Evolutionary conservation across 176 grass and related monocot species (phyloP).

Genomic region (maize (Zea mays)): DNA sequence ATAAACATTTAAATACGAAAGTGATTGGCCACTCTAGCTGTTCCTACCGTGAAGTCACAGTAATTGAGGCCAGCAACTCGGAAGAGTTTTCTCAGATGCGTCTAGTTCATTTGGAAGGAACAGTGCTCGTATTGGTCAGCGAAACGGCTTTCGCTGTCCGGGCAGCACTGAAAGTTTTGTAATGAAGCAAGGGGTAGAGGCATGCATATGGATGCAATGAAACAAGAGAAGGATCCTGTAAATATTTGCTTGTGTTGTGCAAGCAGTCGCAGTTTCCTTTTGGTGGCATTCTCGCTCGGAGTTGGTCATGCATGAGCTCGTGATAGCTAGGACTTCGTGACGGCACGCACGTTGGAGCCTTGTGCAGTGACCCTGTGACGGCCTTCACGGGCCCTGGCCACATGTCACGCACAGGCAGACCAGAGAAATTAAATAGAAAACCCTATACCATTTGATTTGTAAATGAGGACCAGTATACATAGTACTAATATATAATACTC

Average conservation of each 20-base stretch:
- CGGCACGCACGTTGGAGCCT: not conserved
- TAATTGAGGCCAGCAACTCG: slow-evolving; percentile 11
- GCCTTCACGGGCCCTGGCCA: slow-evolving; percentile 14
- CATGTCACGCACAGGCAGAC: slow-evolving; percentile 9
- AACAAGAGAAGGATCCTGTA: not conserved
- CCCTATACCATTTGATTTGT: slow-evolving; percentile 5
- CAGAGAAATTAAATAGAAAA: not conserved
- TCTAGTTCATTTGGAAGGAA: slow-evolving; percentile 5
- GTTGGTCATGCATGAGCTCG: not conserved
- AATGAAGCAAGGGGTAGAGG: not conserved
- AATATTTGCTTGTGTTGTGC: too few relatives aligned
- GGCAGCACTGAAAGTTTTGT: not conserved
- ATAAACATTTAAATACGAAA: slow-evolving; percentile 23
- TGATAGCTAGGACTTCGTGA: not conserved
- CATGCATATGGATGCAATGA: not conserved
- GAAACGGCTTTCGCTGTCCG: not conserved
- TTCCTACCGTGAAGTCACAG: not conserved
- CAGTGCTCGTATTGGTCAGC: not conserved
- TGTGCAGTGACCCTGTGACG: not conserved
- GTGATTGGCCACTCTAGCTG: not conserved
- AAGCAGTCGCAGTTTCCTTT: not conserved
- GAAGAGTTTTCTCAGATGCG: not conserved
- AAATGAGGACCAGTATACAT: not conserved
- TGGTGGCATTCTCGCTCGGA: not conserved
- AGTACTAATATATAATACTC: not conserved